Evolutionary conservation across 352 stramenopile species (phyloP).

Genomic region (Poterioochromonas sp.): DNA sequence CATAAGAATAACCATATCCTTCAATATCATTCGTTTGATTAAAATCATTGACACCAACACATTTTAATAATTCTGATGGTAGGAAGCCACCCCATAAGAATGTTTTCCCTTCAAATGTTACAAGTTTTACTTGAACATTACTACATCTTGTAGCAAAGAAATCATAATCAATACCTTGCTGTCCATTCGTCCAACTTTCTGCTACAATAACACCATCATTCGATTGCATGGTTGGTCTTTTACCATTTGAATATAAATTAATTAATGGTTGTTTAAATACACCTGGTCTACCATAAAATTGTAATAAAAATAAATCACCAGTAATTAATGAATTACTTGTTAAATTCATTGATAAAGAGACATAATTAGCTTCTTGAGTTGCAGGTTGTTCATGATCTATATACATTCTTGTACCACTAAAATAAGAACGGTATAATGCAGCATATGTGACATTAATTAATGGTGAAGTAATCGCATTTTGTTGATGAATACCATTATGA

Average conservation of each 20-base stretch:
- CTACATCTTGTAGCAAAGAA: constrained; percentile 51
- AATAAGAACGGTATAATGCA: background rate
- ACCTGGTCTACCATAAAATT: constrained; percentile 52
- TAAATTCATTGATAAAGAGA: background rate
- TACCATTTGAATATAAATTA: constrained; percentile 48
- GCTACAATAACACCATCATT: constrained; percentile 36
- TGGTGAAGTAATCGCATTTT: background rate
- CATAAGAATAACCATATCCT: constrained; percentile 49
- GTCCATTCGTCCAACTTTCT: constrained; percentile 39
- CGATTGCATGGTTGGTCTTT: constrained; percentile 45
- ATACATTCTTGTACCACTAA: background rate
- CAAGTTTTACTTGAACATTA: constrained; percentile 49
- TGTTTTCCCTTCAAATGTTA: background rate
- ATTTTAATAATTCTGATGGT: constrained; percentile 51
- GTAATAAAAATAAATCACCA: constrained; percentile 45
- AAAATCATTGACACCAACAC: constrained; percentile 53
- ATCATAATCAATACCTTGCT: constrained; percentile 50
- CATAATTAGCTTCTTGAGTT: background rate
- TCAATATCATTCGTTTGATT: constrained; percentile 53
- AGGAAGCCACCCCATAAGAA: constrained; percentile 33
- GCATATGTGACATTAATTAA: background rate
- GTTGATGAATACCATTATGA: background rate
- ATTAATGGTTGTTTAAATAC: constrained; percentile 51
- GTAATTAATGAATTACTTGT: background rate
- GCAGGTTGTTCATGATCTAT: background rate